Conservation (phyloP, 75 land plant species). For the Isoetes taiwanensis region DNA sequence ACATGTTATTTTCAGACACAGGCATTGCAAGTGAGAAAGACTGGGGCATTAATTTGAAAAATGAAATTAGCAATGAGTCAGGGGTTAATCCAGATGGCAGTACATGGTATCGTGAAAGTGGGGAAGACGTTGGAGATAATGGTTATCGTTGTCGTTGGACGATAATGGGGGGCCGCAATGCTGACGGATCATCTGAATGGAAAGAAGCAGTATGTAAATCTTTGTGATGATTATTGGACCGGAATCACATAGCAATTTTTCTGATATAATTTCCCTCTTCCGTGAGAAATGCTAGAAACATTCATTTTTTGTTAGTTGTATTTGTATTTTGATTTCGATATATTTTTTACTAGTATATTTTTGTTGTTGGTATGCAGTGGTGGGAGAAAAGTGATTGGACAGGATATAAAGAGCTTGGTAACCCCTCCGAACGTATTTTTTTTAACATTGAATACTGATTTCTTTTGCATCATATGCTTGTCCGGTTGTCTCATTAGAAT, state of each 20-base stretch:
- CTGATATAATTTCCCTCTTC: background rate
- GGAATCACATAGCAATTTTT: background rate
- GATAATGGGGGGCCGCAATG: constrained; percentile 72
- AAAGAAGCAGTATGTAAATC: constrained; percentile 63
- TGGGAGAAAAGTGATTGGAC: constrained; percentile 99
- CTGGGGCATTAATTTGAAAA: constrained; percentile 77
- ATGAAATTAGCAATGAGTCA: constrained; percentile 64
- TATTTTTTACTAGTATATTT: background rate
- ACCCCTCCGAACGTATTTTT: background rate
- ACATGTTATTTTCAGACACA: constrained; percentile 40
- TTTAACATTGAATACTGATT: too few relatives aligned
- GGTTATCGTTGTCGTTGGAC: constrained; percentile 92
- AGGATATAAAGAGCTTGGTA: constrained; percentile 97
- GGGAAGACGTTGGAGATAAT: constrained; percentile 86
- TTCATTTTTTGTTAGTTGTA: background rate
- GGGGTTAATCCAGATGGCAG: constrained; percentile 86
- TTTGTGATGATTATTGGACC: background rate
- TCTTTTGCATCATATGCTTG: too few relatives aligned
- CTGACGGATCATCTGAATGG: constrained; percentile 77
- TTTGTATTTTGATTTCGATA: background rate
- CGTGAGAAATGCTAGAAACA: background rate
- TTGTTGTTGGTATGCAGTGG: constrained; percentile 58
- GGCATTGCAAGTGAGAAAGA: constrained; percentile 98
- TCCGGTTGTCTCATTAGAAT: too few relatives aligned
- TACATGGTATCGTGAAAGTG: constrained; percentile 86